Evolutionary conservation across 208 protist species (phyloP), one percentile per base, ranked within the genome.

Genomic region (Acanthamoeba culbertsoni): DNA sequence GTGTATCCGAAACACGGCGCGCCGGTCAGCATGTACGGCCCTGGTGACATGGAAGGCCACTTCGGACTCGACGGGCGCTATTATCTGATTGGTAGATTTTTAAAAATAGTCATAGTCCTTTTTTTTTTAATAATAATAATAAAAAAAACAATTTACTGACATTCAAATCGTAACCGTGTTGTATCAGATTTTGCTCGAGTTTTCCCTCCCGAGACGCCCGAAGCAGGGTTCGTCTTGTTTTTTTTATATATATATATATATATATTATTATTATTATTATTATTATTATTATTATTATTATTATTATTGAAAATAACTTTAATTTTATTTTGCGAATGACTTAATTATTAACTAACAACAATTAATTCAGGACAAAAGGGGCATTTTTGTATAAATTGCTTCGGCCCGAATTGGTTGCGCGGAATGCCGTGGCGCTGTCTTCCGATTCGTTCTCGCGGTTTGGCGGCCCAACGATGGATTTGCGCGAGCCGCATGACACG

Each of bases 191-290:
- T 92, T 43, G 86, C 86, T 0, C 55, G 86, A 3, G 86, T 77
- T 3, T 92, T 92, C 42, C 86, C 86, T 2, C 86, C 86, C 3
- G 59, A 92, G 46, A 92, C 86, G 1, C 86, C 86, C n/a, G 59
- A 75, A 8, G 0, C 33, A 35, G 62, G 55, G 86, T 92, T 55
- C 5, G 8, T 28, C 2, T 31, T 2, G 26, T 0, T 35, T 23
- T 7, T 14, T 35, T 88, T 33, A 0, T 6, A 23, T 33, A 48
- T 23, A 4, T 42, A 75, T 31, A 75, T 18, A 31, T 14, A 75
- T 20, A 40, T 31, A 55, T 18, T 26, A 10, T 73, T 12, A 26
- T n/a, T 28, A 16, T 10, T 28, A 37, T 73, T 73, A 73, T 73
- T n/a, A 40, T 28, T 37, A 28, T 40, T 73, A 28, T 28, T 33